A percentile compares a stretch with the other conserved stretches of the same genome.
Conservation (phyloP, 2,329 filamentous ascomycete genomes). For the Trichoderma endophyticum region DNA sequence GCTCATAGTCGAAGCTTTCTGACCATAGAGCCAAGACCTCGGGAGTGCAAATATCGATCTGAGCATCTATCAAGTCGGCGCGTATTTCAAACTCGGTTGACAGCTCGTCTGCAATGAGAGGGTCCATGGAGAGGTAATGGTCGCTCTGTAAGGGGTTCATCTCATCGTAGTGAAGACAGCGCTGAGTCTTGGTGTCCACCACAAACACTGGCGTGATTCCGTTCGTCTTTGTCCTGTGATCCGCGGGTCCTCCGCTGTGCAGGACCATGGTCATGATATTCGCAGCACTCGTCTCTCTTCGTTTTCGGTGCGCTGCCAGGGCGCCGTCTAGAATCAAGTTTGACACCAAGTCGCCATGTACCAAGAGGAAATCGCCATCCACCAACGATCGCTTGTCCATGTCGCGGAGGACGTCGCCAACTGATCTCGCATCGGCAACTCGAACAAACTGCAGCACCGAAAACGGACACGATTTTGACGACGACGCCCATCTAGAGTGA, state of each 20-base stretch:
- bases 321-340: constrained; percentile 82
- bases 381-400: constrained; percentile 83
- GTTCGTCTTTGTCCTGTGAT: constrained; percentile 74
- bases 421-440: constrained; percentile 75
- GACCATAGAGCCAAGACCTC: constrained; percentile 94
- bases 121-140: constrained; percentile 69
- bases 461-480: constrained; percentile 62
- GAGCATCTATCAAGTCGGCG: constrained; percentile 85
- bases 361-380: constrained; percentile 84
- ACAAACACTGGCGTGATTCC: constrained; percentile 80
- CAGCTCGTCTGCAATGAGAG: constrained; percentile 70
- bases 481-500: constrained; percentile 67
- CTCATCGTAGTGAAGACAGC: constrained; percentile 93
- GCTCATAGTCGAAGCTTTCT: constrained; percentile 95
- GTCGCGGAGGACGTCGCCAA: constrained; percentile 92
- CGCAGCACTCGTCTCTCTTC: constrained; percentile 80
- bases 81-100: constrained; percentile 74
- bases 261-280: constrained; percentile 98
- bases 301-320: constrained; percentile 73
- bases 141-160: constrained; percentile 67
- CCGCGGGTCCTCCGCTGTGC: constrained; percentile 65
- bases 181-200: constrained; percentile 72
- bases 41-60: constrained; percentile 95
- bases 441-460: constrained; percentile 78
- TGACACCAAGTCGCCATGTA: constrained; percentile 88